phyloP scores from a whole-genome alignment of 2,329 filamentous ascomycete species.

The Talaromyces marneffei region DNA sequence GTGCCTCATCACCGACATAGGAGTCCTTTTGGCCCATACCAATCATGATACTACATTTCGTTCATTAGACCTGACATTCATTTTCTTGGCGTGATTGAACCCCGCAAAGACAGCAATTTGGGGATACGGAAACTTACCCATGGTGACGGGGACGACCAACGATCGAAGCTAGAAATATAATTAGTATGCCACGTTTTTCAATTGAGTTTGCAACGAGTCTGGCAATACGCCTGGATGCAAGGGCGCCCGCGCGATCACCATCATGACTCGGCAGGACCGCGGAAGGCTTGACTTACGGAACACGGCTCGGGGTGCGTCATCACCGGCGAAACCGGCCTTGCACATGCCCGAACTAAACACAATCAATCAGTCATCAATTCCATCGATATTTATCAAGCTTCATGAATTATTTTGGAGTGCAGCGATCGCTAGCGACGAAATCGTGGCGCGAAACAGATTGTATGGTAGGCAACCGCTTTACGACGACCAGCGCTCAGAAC shows the following conservation, averaged over 20 bases:
- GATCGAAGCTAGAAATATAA: slow-evolving; percentile 70
- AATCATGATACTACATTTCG: slow-evolving; percentile 88
- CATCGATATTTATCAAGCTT: not conserved
- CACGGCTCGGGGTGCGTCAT: slow-evolving; percentile 98
- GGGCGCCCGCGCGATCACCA: slow-evolving; percentile 16
- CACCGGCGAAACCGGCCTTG: slow-evolving; percentile 99
- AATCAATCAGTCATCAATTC: slow-evolving; percentile 23
- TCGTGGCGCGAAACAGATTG: not conserved
- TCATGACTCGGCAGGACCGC: slow-evolving; percentile 6
- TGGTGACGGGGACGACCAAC: slow-evolving; percentile 99
- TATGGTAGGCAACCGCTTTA: slow-evolving; percentile 14
- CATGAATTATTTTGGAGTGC: not conserved
- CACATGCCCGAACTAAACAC: slow-evolving; percentile 94
- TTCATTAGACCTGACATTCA: not conserved
- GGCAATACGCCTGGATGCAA: slow-evolving; percentile 22
- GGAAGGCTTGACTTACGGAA: slow-evolving; percentile 77
- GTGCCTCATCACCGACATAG: slow-evolving; percentile 99
- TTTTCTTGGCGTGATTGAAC: slow-evolving; percentile 8
- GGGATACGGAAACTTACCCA: slow-evolving; percentile 66
- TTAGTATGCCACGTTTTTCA: slow-evolving; percentile 15
- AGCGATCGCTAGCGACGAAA: not conserved
- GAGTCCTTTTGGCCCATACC: slow-evolving; percentile 99
- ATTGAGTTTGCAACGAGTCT: slow-evolving; percentile 34
- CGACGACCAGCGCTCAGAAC: slow-evolving; percentile 4
- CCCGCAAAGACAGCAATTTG: not conserved